Evolutionary conservation across 345 rosid species (phyloP).

Genomic region (Aethionema arabicum): DNA sequence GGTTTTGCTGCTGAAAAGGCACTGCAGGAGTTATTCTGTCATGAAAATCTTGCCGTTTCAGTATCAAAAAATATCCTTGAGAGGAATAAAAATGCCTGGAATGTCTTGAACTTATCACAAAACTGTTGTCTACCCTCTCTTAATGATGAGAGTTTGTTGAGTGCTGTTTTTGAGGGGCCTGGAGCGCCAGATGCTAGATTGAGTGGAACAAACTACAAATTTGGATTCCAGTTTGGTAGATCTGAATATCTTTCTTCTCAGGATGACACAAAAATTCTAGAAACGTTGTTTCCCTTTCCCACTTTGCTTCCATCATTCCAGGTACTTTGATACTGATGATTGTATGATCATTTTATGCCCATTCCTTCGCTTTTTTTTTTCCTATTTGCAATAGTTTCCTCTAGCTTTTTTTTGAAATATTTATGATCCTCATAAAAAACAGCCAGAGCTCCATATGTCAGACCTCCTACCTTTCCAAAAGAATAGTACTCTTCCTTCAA

Average conservation of each 20-base stretch:
- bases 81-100: constrained; percentile 51
- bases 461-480: constrained; percentile 81
- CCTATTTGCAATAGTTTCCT: constrained; percentile 18
- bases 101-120: constrained; percentile 55
- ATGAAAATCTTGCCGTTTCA: constrained; percentile 76
- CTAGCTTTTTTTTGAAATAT: constrained; percentile 11
- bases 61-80: constrained; percentile 56
- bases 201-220: constrained; percentile 65
- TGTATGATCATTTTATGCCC: constrained; percentile 22
- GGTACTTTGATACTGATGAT: constrained; percentile 45
- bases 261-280: constrained; percentile 54
- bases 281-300: constrained; percentile 87
- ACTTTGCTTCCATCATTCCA: constrained; percentile 83
- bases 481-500: constrained; percentile 84
- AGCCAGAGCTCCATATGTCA: constrained; percentile 67
- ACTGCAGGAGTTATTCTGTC: constrained; percentile 52
- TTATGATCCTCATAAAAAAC: constrained; percentile 36
- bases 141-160: constrained; percentile 63
- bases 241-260: constrained; percentile 59
- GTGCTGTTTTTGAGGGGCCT: constrained; percentile 57
- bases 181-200: constrained; percentile 36
- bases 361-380: constrained; percentile 17
- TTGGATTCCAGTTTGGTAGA: constrained; percentile 71
- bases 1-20: constrained; percentile 33
- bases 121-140: constrained; percentile 68